phyloP scores from a whole-genome alignment of 2,329 filamentous ascomycete species.

The Botrytis elliptica region DNA sequence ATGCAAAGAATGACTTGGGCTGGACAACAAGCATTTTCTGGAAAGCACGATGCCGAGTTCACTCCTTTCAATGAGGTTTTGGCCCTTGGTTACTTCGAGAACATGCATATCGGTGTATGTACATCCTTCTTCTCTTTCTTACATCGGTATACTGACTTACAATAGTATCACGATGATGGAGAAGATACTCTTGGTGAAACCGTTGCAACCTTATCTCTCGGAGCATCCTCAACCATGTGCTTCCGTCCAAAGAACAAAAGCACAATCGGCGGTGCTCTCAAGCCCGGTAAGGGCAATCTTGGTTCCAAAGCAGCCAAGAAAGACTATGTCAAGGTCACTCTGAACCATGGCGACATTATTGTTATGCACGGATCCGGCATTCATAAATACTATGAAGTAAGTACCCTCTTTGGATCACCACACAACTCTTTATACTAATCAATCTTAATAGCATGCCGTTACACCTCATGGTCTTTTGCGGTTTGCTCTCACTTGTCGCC shows the following conservation, averaged over 20 bases:
- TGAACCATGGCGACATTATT: constrained; percentile 63
- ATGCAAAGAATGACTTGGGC: constrained; percentile 57
- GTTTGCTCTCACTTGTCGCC: constrained; percentile 57
- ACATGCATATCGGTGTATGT: constrained; percentile 55
- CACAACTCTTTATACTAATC: constrained; percentile 27
- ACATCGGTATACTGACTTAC: constrained; percentile 19
- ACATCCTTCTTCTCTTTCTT: background rate
- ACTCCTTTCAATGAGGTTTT: constrained; percentile 61
- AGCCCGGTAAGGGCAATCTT: background rate
- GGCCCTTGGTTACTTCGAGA: constrained; percentile 58
- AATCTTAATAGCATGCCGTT: constrained; percentile 48
- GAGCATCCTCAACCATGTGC: constrained; percentile 49
- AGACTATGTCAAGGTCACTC: constrained; percentile 42
- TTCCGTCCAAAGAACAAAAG: constrained; percentile 53
- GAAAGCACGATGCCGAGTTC: background rate
- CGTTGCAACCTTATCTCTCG: constrained; percentile 61
- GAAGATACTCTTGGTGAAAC: constrained; percentile 61
- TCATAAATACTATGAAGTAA: constrained; percentile 57
- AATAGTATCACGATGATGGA: constrained; percentile 65
- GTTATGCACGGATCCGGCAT: constrained; percentile 61
- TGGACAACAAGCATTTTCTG: constrained; percentile 34
- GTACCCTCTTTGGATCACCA: constrained; percentile 22
- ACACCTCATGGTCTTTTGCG: constrained; percentile 50
- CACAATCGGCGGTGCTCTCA: constrained; percentile 25
- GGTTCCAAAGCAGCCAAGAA: constrained; percentile 34